Conservation (phyloP, 179 eudicot genomes). For the Drosera spatulata region DNA sequence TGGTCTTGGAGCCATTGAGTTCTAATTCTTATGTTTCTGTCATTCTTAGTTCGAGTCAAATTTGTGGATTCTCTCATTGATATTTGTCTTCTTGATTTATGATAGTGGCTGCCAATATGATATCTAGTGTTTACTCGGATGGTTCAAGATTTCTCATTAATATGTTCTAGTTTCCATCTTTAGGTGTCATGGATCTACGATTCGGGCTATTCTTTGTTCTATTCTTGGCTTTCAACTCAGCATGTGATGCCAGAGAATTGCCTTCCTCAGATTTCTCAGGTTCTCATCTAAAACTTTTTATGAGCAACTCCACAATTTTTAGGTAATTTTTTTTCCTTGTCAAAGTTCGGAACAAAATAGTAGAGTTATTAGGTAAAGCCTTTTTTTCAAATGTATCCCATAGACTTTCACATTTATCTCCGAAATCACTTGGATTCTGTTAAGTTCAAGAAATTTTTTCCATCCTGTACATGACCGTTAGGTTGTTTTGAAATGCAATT, state of each 20-base stretch:
- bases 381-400: too few species aligned
- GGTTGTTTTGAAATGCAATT: background rate
- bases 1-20: too few species aligned
- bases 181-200: conserved; percentile 29
- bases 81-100: background rate
- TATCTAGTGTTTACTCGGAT: background rate
- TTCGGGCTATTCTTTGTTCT: conserved; percentile 25
- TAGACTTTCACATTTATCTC: too few species aligned
- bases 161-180: conserved; percentile 1
- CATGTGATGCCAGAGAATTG: conserved; percentile 32
- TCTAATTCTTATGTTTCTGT: too few species aligned
- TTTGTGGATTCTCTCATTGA: too few species aligned
- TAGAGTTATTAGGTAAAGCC: too few species aligned
- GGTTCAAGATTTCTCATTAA: background rate
- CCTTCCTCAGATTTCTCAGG: conserved; percentile 18
- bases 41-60: too few species aligned
- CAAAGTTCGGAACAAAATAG: background rate
- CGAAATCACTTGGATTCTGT: background rate
- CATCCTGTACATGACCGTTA: background rate
- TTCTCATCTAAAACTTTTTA: background rate
- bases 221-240: conserved; percentile 23
- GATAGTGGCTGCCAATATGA: background rate
- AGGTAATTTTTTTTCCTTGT: background rate
- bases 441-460: background rate
- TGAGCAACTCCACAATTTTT: background rate